These are phyloP conservation scores for Ceratobasidium sp. DNA, from an alignment of 1,284 basidiomycete genomes.

Conservation along the genomic window DNA sequence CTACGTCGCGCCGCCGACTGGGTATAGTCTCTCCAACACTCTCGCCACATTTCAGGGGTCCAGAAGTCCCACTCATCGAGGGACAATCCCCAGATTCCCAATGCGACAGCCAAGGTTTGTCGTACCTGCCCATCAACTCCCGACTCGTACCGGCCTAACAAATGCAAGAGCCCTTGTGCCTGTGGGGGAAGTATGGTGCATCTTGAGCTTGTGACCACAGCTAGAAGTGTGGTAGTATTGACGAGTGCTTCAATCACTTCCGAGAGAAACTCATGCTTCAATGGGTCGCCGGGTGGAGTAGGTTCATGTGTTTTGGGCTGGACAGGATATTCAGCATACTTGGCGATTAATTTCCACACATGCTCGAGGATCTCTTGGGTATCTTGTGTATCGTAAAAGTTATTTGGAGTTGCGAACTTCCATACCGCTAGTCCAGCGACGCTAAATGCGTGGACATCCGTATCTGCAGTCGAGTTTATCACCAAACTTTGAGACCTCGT, in stretches of 20 bases:
- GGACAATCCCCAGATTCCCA: conserved; percentile 19
- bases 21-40: background rate
- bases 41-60: background rate
- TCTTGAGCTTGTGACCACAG: background rate
- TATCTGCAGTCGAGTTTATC: background rate
- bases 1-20: background rate
- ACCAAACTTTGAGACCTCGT: no score
- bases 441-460: conserved; percentile 1
- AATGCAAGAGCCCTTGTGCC: background rate
- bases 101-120: background rate
- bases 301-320: background rate
- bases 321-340: background rate
- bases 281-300: no score
- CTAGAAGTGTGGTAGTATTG: conserved; percentile 1
- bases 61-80: conserved; percentile 22
- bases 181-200: background rate
- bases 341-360: background rate
- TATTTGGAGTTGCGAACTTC: background rate
- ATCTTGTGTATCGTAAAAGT: background rate
- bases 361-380: background rate
- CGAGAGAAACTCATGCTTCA: no score
- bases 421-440: background rate
- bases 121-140: background rate
- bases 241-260: background rate
- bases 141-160: background rate